Base-by-base conservation (phyloP, 106 monocot genomes). In the Apostasia shenzhenica region DNA sequence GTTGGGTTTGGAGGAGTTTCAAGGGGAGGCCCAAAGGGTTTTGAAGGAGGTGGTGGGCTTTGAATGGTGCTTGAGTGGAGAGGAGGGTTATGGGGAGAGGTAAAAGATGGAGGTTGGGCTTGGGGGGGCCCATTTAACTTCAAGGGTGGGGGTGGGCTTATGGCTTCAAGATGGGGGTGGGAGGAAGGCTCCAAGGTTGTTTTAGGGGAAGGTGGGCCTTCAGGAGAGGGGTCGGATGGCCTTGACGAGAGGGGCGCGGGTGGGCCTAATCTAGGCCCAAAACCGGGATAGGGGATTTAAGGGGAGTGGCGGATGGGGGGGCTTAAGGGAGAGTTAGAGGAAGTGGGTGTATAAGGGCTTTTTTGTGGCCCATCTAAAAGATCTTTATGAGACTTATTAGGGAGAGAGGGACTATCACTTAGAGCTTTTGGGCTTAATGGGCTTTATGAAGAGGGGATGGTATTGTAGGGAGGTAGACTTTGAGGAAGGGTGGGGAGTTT, bases 101-200 rank as follows among this genome's bases (percentile, higher is more conserved):
- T 67, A 55, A 38, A 43, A 12, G 54, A 42, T 54, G 43, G 69
- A 45, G 69, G 55, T 56, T 69, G 12, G 64, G 64, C 45, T 46
- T 48, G 12, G 48, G 1, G 64, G 48, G 44, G 63, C 26, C 26
- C 26, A 26, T 26, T 26, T 26, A 26, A 26, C 26, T 26, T 26
- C 26, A 26, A 26, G 26, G 26, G 26, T 26, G 26, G 26, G 26
- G 26, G n/a, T n/a, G n/a, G n/a, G n/a, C n/a, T n/a, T n/a, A n/a
- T n/a, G n/a, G n/a, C n/a, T n/a, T n/a, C n/a, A n/a, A n/a, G n/a
- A n/a, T n/a, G n/a, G n/a, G n/a, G n/a, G n/a, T n/a, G n/a, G n/a
- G n/a, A n/a, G n/a, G n/a, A n/a, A n/a, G n/a, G n/a, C n/a, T n/a
- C n/a, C n/a, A n/a, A n/a, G n/a, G n/a, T n/a, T n/a, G n/a, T n/a